Conservation (phyloP, 805 yeast genomes). For the Kuraishia molischiana region DNA sequence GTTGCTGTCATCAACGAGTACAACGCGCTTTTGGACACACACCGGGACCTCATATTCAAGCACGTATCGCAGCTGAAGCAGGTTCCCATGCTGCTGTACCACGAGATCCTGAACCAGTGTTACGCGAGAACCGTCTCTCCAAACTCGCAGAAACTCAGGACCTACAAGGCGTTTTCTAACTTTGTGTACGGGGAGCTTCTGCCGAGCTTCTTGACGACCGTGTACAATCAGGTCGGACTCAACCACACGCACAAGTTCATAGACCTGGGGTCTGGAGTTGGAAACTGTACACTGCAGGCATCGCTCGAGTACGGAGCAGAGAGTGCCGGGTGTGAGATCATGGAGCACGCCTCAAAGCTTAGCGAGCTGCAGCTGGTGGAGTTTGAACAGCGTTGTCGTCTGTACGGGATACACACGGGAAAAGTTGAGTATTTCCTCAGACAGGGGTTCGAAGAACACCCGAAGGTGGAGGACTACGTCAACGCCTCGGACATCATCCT, state of each 20-base stretch:
- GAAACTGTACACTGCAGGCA: constrained; percentile 84
- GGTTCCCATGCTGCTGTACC: constrained; percentile 36
- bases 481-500: constrained; percentile 61
- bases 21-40: constrained; percentile 26
- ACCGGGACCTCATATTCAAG: constrained; percentile 10
- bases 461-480: constrained; percentile 41
- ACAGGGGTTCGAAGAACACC: constrained; percentile 65
- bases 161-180: constrained; percentile 80
- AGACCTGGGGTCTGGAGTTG: constrained; percentile 92
- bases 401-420: constrained; percentile 58
- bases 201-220: constrained; percentile 65
- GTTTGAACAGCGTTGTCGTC: constrained; percentile 42
- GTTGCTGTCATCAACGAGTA: constrained; percentile 27
- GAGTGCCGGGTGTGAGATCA: constrained; percentile 86
- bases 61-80: constrained; percentile 7
- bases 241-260: constrained; percentile 50
- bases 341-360: constrained; percentile 69
- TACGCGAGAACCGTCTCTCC: constrained; percentile 79
- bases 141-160: constrained; percentile 47
- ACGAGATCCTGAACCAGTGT: constrained; percentile 62
- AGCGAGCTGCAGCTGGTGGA: constrained; percentile 53
- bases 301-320: constrained; percentile 77
- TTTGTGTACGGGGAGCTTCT: constrained; percentile 86
- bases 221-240: constrained; percentile 51
- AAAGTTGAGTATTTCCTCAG: constrained; percentile 46